These are phyloP conservation scores for Elongisporangium anandrum DNA, from an alignment of 352 stramenopile genomes.

Conservation along the genomic window DNA sequence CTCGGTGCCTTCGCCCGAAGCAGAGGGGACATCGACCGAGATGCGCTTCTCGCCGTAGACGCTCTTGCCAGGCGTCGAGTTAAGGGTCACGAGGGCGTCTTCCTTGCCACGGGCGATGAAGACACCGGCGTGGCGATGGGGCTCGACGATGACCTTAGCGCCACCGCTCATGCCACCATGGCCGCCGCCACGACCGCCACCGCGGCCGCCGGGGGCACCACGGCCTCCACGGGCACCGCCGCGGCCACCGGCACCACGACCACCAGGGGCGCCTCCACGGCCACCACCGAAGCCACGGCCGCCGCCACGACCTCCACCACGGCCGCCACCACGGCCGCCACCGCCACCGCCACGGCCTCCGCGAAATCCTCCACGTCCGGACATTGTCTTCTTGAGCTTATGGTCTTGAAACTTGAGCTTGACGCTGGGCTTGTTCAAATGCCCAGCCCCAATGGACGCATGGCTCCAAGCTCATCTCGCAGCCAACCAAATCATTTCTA, in stretches of 20 bases:
- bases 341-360: slow-evolving; percentile 45
- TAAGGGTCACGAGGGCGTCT: slow-evolving; percentile 98
- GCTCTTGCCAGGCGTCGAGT: slow-evolving; percentile 97
- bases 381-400: not conserved
- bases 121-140: slow-evolving; percentile 97
- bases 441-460: too few species aligned
- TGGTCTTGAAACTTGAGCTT: not conserved
- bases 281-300: slow-evolving; percentile 40
- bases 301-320: slow-evolving; percentile 41
- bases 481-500: not conserved
- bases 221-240: slow-evolving; percentile 35
- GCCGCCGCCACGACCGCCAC: slow-evolving; percentile 58
- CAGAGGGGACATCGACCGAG: slow-evolving; percentile 93
- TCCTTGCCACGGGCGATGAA: slow-evolving; percentile 99
- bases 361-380: slow-evolving; percentile 35
- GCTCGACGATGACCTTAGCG: slow-evolving; percentile 97
- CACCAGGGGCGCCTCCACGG: slow-evolving; percentile 35
- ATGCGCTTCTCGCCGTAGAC: slow-evolving; percentile 99
- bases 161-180: slow-evolving; percentile 93
- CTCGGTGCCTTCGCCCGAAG: slow-evolving; percentile 85
- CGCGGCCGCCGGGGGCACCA: slow-evolving; percentile 41
- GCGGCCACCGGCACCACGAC: slow-evolving; percentile 30
- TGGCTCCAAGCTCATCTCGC: not conserved
- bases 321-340: slow-evolving; percentile 29
- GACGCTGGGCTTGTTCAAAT: not conserved